These are phyloP conservation scores for Metschnikowia arizonensis DNA, from an alignment of 805 yeast genomes.

Conservation along the genomic window DNA sequence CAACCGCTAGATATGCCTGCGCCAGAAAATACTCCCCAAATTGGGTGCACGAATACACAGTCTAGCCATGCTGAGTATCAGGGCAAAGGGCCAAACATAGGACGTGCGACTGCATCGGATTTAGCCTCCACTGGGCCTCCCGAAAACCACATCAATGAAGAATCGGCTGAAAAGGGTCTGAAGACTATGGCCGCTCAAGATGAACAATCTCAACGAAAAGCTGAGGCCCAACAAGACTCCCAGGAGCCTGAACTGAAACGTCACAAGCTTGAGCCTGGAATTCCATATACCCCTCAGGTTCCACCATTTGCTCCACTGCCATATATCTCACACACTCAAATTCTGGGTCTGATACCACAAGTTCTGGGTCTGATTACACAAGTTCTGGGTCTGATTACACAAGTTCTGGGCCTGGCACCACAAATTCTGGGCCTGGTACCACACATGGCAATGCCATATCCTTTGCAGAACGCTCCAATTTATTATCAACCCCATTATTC, in stretches of 20 bases:
- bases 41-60: not conserved
- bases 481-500: not conserved
- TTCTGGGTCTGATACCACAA: not conserved
- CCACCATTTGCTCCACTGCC: not conserved
- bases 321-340: not conserved
- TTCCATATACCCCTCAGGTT: not conserved
- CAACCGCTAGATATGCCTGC: conserved; percentile 2
- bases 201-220: not conserved
- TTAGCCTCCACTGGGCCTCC: not conserved
- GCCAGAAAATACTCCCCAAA: not conserved
- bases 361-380: too few species aligned
- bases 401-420: too few species aligned
- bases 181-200: not conserved
- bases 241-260: not conserved
- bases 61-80: not conserved
- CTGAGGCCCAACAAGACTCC: not conserved
- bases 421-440: not conserved
- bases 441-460: not conserved
- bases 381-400: not conserved
- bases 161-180: not conserved
- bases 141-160: not conserved
- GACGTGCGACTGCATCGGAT: not conserved
- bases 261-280: not conserved
- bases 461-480: not conserved
- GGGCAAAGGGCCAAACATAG: not conserved